Evolutionary conservation across 306 rosid genomes (phyloP).

Genomic region (Cajanus cajan): DNA sequence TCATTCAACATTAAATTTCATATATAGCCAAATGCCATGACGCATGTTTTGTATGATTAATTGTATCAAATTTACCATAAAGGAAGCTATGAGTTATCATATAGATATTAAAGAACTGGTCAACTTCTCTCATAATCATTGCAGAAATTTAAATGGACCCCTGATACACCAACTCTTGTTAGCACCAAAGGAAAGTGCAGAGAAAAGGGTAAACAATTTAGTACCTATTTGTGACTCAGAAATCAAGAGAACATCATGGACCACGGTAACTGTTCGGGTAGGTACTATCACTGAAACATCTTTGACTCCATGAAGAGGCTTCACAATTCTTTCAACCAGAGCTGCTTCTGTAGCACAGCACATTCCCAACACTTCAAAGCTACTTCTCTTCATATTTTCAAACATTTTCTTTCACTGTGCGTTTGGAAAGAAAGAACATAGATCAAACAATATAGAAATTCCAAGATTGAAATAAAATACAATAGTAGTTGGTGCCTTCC

Average conservation of each 20-base stretch:
- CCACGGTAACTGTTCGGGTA: constrained; percentile 65
- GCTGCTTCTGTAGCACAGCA: constrained; percentile 82
- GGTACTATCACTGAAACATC: constrained; percentile 62
- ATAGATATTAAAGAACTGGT: not conserved
- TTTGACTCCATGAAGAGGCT: constrained; percentile 65
- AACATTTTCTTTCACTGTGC: constrained; percentile 22
- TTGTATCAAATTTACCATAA: not conserved
- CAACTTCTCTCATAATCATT: not conserved
- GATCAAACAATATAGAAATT: not conserved
- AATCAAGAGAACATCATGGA: constrained; percentile 60
- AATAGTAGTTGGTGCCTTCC: not conserved
- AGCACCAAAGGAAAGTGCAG: not conserved
- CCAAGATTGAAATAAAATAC: not conserved
- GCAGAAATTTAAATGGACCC: not conserved
- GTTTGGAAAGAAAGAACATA: not conserved
- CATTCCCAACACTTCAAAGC: constrained; percentile 82
- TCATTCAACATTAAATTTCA: too few species aligned
- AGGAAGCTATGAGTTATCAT: constrained; percentile 3
- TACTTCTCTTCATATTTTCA: constrained; percentile 54
- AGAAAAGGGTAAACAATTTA: not conserved
- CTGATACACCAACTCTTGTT: not conserved
- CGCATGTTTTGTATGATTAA: too few species aligned
- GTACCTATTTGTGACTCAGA: constrained; percentile 81
- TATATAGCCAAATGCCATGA: too few species aligned
- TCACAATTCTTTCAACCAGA: constrained; percentile 64